phyloP scores from a whole-genome alignment of 2,329 filamentous ascomycete species.

The Diaporthe vaccinii region DNA sequence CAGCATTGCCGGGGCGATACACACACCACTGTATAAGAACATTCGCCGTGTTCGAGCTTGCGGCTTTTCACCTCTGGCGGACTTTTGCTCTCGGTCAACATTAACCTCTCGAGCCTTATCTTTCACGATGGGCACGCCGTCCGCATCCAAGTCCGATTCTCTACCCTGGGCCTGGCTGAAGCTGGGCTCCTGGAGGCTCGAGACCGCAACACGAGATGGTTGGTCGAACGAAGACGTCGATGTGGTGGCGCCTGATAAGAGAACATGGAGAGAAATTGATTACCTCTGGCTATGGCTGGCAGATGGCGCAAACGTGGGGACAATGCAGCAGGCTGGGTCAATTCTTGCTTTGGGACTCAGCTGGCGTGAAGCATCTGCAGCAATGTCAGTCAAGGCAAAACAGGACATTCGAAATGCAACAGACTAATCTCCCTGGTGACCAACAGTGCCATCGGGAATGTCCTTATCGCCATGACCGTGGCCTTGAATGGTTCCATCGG shows the following conservation, averaged over 20 bases:
- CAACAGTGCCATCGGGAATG: conserved; percentile 42
- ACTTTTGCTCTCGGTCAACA: neutral
- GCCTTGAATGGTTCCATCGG: conserved; percentile 57
- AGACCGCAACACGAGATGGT: conserved; percentile 36
- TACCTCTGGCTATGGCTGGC: conserved; percentile 45
- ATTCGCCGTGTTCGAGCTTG: neutral
- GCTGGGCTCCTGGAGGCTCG: conserved; percentile 41
- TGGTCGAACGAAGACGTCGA: conserved; percentile 44
- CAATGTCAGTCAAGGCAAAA: conserved; percentile 41
- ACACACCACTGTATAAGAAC: neutral
- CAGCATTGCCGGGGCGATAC: neutral
- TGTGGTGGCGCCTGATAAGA: conserved; percentile 39
- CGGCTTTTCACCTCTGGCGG: neutral
- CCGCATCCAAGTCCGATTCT: neutral
- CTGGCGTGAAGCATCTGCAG: conserved; percentile 45
- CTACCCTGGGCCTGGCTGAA: conserved; percentile 27
- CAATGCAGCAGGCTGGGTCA: conserved; percentile 45
- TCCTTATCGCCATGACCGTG: conserved; percentile 63
- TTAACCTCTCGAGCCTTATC: neutral
- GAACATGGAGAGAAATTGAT: conserved; percentile 42
- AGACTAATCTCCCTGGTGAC: neutral
- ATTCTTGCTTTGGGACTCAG: conserved; percentile 45
- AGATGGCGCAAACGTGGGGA: conserved; percentile 45
- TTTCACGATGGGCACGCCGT: neutral
- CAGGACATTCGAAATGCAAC: neutral